Base-by-base conservation (phyloP, 2,329 filamentous ascomycete genomes). In the Fusarium buharicum region DNA sequence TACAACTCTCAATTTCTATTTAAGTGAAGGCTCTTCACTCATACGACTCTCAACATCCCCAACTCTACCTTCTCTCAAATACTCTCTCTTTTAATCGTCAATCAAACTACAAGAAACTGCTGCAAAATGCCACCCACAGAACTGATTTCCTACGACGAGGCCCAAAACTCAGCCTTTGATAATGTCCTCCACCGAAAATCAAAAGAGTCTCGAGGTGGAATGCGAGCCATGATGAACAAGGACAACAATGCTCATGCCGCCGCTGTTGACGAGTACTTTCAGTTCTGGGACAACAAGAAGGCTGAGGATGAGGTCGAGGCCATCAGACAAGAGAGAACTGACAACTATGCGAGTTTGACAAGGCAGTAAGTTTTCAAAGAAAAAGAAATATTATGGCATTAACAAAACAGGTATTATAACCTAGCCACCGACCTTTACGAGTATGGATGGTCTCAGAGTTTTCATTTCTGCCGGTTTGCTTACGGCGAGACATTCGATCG, bases 391-490 rank as follows among this genome's bases (percentile, higher is more conserved):
- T 2, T 13, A 9, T 5, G 0, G 4, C 6, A 2, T 2, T 67
- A 20, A 54, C 27, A 4, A 18, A 17, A 9, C 68, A 92, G 89
- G 75, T 96, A 96, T 82, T 96, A 96, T 82, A 95, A 96, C 78
- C 86, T 96, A 33, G 92, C 91, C 6, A 96, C 93, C 62, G 92
- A 96, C 73, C 78, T 96, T 43, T 96, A 96, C 82, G 93, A 97
- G 81, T 93, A 96, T 71, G 93, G 92, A 72, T 97, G 93, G 93
- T 90, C 90, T 59, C 87, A 91, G 71, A 92, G 88, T 56, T 97
- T 97, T 84, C 93, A 97, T 79, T 97, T 97, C 85, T 96, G 91
- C 80, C 91, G 93, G 50, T 97, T 94, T 78, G 90, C 91, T 53
- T 83, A 88, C 67, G 90, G 90, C 71, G 93, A 97, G 80, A 80